Conservation (phyloP, 306 rosid genomes). For the Argentina anserina region DNA sequence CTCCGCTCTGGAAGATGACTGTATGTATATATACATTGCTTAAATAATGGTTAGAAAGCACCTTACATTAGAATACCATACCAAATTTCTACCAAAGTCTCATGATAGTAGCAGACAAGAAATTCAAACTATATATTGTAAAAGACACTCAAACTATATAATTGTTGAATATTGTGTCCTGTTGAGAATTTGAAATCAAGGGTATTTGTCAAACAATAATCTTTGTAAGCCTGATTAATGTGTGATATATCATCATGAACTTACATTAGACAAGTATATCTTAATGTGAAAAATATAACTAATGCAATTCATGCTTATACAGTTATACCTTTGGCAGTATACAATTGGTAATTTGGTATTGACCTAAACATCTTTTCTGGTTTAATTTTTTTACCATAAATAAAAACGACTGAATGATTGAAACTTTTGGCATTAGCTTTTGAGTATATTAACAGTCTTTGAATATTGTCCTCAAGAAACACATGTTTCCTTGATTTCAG, state of each 20-base stretch:
- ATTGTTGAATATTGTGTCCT: no score
- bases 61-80: no score
- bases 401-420: not conserved
- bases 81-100: no score
- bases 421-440: not conserved
- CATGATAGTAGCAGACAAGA: no score
- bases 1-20: no score
- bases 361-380: not conserved
- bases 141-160: no score
- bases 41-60: no score
- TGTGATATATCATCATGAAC: not conserved
- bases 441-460: not conserved
- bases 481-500: conserved; percentile 3
- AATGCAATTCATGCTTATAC: not conserved
- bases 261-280: not conserved
- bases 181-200: not conserved
- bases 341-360: no score
- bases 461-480: not conserved
- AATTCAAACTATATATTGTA: no score
- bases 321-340: not conserved
- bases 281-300: no score
- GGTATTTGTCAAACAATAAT: not conserved
- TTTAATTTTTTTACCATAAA: not conserved
- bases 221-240: not conserved
- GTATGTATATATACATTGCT: no score